Base-by-base conservation (phyloP, 2,329 filamentous ascomycete species). In the Claviceps purpurea region DNA sequence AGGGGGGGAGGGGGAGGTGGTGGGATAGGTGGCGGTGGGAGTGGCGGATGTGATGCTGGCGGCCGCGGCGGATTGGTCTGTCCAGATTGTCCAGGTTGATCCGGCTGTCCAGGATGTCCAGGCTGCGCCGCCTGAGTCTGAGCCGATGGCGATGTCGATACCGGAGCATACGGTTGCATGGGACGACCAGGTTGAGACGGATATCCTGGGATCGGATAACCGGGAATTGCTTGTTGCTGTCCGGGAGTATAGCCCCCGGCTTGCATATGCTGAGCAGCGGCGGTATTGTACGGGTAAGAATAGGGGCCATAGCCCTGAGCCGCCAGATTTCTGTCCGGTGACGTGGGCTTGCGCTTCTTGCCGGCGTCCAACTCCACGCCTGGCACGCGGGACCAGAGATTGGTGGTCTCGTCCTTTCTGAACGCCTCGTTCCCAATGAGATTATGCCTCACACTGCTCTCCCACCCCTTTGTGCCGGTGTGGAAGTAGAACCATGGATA, bases 401-500 rank as follows among this genome's bases (percentile, higher is more conserved):
- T 73, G 1, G 74, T 77, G 30, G 72, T 70, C 40, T 79, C 76
- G 55, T 77, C 73, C 62, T 81, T 82, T 56, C 70, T 71, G 61
- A 82, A 82, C 6, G 77, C 78, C 56, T 77, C 75, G 60, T 81
- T 81, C 2, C 77, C 78, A 57, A 81, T 79, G 30, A 82, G 70
- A 52, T 81, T 82, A 58, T 82, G 78, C 1, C 78, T 75, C n/a
- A 82, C 78, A 58, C 77, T 81, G 57, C 78, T 81, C 62, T 82
- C 78, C 78, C 78, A 82, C n/a, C 78, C 78, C 60, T 80, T 82
- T 5, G 78, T 81, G 60, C 79, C 77, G 18, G 77, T 76, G 51
- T 70, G 71, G 59, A 81, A 81, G 57, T 75, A 77, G 56, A 78
- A 82, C 70, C 74, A 81, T 10, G 77, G 77, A 57, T 81, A 81